phyloP scores from a whole-genome alignment of 2,329 filamentous ascomycete genomes.

The Monosporascus sp. region DNA sequence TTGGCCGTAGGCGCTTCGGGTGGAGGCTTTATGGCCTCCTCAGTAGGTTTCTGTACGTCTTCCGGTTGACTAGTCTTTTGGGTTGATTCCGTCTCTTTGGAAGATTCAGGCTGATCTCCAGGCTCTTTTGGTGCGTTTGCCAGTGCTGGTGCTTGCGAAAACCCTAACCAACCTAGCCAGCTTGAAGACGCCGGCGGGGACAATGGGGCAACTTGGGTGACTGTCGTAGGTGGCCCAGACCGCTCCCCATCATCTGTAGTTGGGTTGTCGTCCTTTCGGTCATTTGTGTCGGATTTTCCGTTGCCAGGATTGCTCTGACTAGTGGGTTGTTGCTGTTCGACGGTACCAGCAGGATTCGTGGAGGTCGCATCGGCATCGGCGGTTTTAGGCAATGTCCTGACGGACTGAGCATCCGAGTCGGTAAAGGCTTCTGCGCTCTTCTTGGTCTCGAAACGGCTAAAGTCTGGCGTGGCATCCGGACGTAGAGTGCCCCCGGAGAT shows the following conservation, averaged over 20 bases:
- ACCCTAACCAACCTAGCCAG: slow-evolving; percentile 52
- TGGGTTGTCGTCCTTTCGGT: slow-evolving; percentile 3
- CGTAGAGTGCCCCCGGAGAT: slow-evolving; percentile 53
- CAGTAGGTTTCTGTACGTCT: slow-evolving; percentile 9
- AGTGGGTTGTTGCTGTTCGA: slow-evolving; percentile 6
- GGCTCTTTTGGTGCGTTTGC: slow-evolving; percentile 7
- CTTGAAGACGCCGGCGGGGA: slow-evolving; percentile 34
- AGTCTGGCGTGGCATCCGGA: slow-evolving; percentile 40
- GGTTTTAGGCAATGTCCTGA: slow-evolving; percentile 24
- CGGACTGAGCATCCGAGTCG: slow-evolving; percentile 26
- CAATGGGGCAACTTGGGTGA: background rate
- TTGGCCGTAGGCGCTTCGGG: slow-evolving; percentile 14
- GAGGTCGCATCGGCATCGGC: slow-evolving; percentile 19
- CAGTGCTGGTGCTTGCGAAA: slow-evolving; percentile 19
- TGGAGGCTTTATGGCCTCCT: slow-evolving; percentile 8
- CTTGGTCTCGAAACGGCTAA: slow-evolving; percentile 46
- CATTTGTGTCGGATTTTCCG: slow-evolving; percentile 5
- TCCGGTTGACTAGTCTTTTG: slow-evolving; percentile 13
- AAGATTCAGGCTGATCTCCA: slow-evolving; percentile 7
- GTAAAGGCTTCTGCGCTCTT: slow-evolving; percentile 28
- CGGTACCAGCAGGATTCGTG: slow-evolving; percentile 25
- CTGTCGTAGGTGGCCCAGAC: slow-evolving; percentile 10
- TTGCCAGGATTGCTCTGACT: slow-evolving; percentile 1
- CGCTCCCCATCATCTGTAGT: slow-evolving; percentile 6
- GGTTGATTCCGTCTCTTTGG: slow-evolving; percentile 6